Conservation (phyloP, 2,329 filamentous ascomycete genomes). For the Blastomyces percursus region DNA sequence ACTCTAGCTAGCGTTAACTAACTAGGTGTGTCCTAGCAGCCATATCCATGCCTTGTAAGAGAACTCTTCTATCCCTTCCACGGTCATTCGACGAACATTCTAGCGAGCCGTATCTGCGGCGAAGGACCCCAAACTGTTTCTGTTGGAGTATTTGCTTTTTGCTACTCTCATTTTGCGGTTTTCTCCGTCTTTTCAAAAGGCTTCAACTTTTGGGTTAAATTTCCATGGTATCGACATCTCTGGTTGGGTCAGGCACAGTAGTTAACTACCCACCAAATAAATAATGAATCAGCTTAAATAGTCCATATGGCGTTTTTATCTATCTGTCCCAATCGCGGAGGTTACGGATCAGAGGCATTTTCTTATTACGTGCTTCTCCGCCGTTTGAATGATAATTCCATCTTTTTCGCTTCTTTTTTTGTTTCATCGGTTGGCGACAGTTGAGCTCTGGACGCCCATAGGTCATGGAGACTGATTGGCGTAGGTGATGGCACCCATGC, state of each 20-base stretch:
- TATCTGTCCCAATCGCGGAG: neutral
- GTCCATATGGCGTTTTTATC: neutral
- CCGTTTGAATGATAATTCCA: neutral
- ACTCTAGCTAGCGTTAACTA: no score
- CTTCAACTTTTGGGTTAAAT: neutral
- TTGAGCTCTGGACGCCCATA: no score
- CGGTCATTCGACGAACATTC: neutral
- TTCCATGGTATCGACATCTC: neutral
- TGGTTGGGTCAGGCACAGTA: neutral
- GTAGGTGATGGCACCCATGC: neutral
- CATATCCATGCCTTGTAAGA: neutral
- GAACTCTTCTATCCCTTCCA: neutral
- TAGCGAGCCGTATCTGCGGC: neutral
- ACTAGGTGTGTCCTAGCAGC: no score
- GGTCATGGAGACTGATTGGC: neutral
- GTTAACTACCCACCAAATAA: neutral
- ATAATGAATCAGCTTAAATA: neutral
- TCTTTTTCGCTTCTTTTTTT: no score
- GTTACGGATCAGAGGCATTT: neutral
- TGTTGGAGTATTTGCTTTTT: conserved; percentile 1
- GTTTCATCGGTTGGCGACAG: no score
- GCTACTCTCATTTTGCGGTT: neutral
- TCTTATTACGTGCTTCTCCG: neutral
- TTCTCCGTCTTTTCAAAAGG: neutral
- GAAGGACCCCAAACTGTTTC: neutral